Conservation (phyloP, 139 green algal species). For the Closterium sp. region DNA sequence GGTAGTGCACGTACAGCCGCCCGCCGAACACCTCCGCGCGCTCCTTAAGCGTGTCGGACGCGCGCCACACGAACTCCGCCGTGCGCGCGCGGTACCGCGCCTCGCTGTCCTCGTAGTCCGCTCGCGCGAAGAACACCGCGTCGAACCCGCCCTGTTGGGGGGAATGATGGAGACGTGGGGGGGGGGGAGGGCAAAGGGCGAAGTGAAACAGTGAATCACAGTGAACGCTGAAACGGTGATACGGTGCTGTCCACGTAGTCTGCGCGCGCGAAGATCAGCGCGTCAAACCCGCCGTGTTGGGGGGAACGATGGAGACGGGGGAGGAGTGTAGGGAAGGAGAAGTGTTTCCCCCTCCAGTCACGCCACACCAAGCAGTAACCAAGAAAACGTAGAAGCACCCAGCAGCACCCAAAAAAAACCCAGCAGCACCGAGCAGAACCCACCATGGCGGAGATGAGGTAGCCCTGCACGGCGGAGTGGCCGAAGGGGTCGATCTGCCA, state of each 20-base stretch:
- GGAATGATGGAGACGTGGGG: background rate
- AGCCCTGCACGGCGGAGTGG: slow-evolving; percentile 79
- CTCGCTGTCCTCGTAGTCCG: slow-evolving; percentile 74
- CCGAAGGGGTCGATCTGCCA: slow-evolving; percentile 95
- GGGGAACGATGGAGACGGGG: no score
- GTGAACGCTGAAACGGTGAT: no score
- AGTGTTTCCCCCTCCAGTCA: no score
- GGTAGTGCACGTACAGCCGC: slow-evolving; percentile 66
- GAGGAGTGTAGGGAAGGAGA: no score
- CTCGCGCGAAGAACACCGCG: slow-evolving; percentile 79
- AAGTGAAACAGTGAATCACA: no score
- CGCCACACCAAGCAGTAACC: background rate
- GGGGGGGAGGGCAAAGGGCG: no score
- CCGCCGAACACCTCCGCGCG: slow-evolving; percentile 53
- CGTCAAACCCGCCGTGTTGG: no score
- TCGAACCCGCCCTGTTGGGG: slow-evolving; percentile 66
- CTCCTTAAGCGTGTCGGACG: slow-evolving; percentile 57
- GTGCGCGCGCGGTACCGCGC: slow-evolving; percentile 40
- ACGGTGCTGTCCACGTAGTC: no score
- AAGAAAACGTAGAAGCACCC: background rate
- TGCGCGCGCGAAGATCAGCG: no score
- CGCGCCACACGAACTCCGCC: slow-evolving; percentile 77
- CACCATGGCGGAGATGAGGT: slow-evolving; percentile 64
- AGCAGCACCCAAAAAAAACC: background rate
- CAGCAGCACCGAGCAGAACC: background rate